Conservation (phyloP, 805 yeast genomes). For the Spathaspora boniae region DNA sequence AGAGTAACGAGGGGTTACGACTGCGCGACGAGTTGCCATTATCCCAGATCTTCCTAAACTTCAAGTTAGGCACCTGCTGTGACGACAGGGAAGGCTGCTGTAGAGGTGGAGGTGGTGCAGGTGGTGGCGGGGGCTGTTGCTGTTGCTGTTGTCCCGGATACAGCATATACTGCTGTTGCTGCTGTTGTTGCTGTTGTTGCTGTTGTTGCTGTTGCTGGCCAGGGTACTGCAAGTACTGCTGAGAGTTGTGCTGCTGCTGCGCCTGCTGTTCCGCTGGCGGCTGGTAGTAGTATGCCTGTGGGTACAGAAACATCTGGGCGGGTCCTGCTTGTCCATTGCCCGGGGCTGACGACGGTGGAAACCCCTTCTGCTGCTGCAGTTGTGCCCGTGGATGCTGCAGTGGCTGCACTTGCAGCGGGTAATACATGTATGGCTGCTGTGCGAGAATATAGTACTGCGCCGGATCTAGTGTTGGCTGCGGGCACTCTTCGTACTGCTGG, state of each 20-base stretch:
- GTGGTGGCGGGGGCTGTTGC: slow-evolving; percentile 2
- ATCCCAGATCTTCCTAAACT: slow-evolving; percentile 35
- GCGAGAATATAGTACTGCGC: too few relatives aligned
- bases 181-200: slow-evolving; percentile 7
- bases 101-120: slow-evolving; percentile 2
- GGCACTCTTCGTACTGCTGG: slow-evolving; percentile 7
- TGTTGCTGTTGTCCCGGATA: slow-evolving; percentile 2
- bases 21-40: slow-evolving; percentile 20
- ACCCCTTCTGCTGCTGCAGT: too few relatives aligned
- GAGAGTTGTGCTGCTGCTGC: too few relatives aligned
- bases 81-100: slow-evolving; percentile 8
- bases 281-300: too few relatives aligned
- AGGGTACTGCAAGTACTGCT: too few relatives aligned
- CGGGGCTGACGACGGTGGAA: too few relatives aligned
- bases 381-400: too few relatives aligned
- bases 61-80: slow-evolving; percentile 25
- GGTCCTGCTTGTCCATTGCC: too few relatives aligned
- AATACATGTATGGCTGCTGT: too few relatives aligned
- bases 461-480: slow-evolving; percentile 3
- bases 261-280: too few relatives aligned
- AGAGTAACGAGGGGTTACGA: slow-evolving; percentile 45
- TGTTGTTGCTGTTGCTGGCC: slow-evolving; percentile 10
- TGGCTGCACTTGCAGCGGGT: too few relatives aligned
- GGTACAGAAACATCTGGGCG: too few relatives aligned
- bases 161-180: slow-evolving; percentile 7